Evolutionary conservation across 106 monocot genomes (phyloP).

Genomic region (Dendrobium chrysotoxum): DNA sequence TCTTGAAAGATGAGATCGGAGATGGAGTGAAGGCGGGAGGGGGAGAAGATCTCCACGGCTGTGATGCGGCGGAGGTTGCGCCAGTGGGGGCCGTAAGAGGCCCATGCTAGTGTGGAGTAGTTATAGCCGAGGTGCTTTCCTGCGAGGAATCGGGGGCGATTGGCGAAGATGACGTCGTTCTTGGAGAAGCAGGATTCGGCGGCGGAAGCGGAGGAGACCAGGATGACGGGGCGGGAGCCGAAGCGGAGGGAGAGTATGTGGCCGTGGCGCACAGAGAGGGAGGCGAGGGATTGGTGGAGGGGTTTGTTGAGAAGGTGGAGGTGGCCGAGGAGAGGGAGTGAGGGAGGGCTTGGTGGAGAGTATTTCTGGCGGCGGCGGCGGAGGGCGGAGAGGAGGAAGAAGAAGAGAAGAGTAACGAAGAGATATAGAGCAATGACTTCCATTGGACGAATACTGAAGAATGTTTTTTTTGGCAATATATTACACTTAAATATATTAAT

Average conservation of each 20-base stretch:
- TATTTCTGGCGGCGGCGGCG: too few species aligned
- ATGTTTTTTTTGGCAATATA: too few species aligned
- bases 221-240: conserved; percentile 45
- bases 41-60: conserved; percentile 36
- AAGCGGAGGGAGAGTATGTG: conserved; percentile 31
- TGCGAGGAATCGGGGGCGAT: conserved; percentile 30
- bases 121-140: conserved; percentile 19
- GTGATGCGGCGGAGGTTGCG: conserved; percentile 49
- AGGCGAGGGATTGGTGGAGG: conserved; percentile 31
- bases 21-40: conserved; percentile 23
- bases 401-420: too few species aligned
- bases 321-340: conserved; percentile 42
- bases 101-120: conserved; percentile 22
- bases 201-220: conserved; percentile 26
- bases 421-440: too few species aligned
- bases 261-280: conserved; percentile 28
- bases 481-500: too few species aligned
- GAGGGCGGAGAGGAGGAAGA: too few species aligned
- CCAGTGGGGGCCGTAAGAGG: conserved; percentile 52
- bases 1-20: conserved; percentile 12
- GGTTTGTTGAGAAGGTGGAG: conserved; percentile 48
- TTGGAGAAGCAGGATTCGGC: conserved; percentile 44
- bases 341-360: conserved; percentile 13
- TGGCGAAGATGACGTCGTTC: conserved; percentile 47
- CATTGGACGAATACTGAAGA: too few species aligned